Evolutionary conservation across 2,329 filamentous ascomycete genomes (phyloP), one percentile per base, ranked within the genome.

Genomic region (Fusarium subtropicale): DNA sequence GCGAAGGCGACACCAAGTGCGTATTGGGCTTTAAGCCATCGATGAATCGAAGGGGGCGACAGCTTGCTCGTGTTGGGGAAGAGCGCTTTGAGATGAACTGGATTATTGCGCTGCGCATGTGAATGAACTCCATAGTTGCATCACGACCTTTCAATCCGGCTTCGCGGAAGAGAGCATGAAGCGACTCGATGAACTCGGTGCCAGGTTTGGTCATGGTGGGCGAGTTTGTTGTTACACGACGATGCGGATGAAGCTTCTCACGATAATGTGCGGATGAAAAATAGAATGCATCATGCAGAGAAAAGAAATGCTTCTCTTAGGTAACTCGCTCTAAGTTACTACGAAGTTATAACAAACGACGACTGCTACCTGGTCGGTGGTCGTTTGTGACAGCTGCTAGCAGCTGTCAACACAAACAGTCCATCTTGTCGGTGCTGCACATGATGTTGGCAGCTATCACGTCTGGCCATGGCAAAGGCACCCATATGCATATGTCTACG

Each of bases 121-220:
- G 42, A 3, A 41, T 7, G 18, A 76, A 75, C 31, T 74, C 69
- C 20, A 47, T 33, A 1, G 53, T 8, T 10, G 44, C 46, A 18
- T 53, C 41, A 28, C 54, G 67, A 2, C 54, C 46, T 1, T 60
- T 58, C 8, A 24, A 10, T 13, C 50, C 54, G 16, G 67, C 64
- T 54, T 76, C 74, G n/a, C 44, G 18, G n/a, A 76, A 76, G 13
- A 76, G 38, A 1, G 38, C 11, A 10, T 36, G 38, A 7, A 76
- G 31, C 2, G 62, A 73, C 1, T 41, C 38, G 22, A 66, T 52
- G 24, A 76, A 73, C 9, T 72, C 63, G 5, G n/a, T n/a, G 18
- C 45, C 46, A 7, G 58, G 26, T 4, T 7, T 24, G n/a, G 20
- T 4, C 57, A 56, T 38, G n/a, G 9, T 28, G 8, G 16, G 13